Conservation (phyloP, 177 flowering plant species). For the Vitis hybrid region DNA sequence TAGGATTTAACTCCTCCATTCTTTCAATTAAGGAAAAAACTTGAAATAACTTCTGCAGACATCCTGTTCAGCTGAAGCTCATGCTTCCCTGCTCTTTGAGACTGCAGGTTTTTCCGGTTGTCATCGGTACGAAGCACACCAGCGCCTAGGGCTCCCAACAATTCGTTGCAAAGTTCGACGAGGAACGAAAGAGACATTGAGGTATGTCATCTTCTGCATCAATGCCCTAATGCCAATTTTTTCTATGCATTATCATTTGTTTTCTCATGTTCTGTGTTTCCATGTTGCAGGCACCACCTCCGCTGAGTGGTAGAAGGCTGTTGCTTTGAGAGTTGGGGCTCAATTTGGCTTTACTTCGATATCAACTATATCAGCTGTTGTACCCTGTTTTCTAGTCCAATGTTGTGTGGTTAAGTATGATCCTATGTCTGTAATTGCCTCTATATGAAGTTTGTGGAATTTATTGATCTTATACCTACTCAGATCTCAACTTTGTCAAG, state of each 20-base stretch:
- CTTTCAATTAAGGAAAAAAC: too few relatives aligned
- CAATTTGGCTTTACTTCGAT: too few relatives aligned
- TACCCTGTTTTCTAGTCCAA: too few relatives aligned
- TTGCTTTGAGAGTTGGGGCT: neutral
- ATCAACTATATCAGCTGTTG: too few relatives aligned
- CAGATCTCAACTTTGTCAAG: too few relatives aligned
- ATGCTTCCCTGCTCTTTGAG: neutral
- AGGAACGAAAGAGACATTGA: constrained; percentile 91
- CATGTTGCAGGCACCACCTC: constrained; percentile 69
- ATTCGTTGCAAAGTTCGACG: constrained; percentile 88
- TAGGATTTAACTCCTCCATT: too few relatives aligned
- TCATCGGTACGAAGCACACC: constrained; percentile 95
- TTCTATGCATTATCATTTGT: neutral
- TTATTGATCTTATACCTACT: too few relatives aligned
- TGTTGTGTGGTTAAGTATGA: too few relatives aligned
- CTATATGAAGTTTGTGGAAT: too few relatives aligned
- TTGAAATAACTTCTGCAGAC: too few relatives aligned
- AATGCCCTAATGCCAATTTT: neutral
- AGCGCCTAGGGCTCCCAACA: constrained; percentile 82
- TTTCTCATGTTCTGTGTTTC: neutral
- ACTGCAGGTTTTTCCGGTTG: constrained; percentile 90
- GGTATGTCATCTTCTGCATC: constrained; percentile 34
- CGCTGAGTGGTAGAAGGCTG: constrained; percentile 31
- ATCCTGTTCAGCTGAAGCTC: too few relatives aligned
- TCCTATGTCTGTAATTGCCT: too few relatives aligned